Evolutionary conservation across 257 asterid species (phyloP), one percentile per base, ranked within the genome.

Genomic region (Solanum sitiens): DNA sequence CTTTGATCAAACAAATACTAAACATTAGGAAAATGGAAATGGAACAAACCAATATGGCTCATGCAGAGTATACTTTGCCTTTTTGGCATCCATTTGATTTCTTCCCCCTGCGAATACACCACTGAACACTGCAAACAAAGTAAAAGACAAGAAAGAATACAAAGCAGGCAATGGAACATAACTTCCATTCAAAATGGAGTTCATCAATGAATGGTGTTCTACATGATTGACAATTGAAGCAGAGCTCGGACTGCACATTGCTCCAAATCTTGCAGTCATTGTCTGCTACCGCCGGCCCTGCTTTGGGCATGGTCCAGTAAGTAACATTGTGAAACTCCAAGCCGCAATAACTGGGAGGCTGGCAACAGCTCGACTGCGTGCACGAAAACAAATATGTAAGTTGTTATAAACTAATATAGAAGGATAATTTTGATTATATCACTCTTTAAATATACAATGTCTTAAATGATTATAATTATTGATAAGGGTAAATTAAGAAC

Each of bases 291-390:
- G 89, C 84, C 3, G 88, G 90, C 7, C 93, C 94, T 20, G 20
- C 40, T 50, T 87, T 85, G 4, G 95, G 95, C 70, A 27, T 59
- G 0, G 65, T 87, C 95, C 95, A 92, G 86, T 47, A 70, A 10
- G 94, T 94, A 2, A 92, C 93, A 37, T 91, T 94, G 87, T 88
- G 83, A 89, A 90, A 90, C 84, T 87, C 53, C 15, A 89, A 85
- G 45, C 94, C 94, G 37, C 96, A 94, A 86, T 89, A 88, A 11
- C 11, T 76, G 5, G 95, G 95, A 65, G 96, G 96, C 88, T 92
- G 90, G 92, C 96, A 94, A 88, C 96, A 94, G 63, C 94, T 94
- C 86, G 92, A 90, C 96, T 94, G 80, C 86, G 45, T 33, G 37
- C 33, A 11, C 16, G 2, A 11, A 88, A 15, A 33, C 40, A 59